phyloP scores from a whole-genome alignment of 2,329 filamentous ascomycete species.

The Lecanicillium sp. region DNA sequence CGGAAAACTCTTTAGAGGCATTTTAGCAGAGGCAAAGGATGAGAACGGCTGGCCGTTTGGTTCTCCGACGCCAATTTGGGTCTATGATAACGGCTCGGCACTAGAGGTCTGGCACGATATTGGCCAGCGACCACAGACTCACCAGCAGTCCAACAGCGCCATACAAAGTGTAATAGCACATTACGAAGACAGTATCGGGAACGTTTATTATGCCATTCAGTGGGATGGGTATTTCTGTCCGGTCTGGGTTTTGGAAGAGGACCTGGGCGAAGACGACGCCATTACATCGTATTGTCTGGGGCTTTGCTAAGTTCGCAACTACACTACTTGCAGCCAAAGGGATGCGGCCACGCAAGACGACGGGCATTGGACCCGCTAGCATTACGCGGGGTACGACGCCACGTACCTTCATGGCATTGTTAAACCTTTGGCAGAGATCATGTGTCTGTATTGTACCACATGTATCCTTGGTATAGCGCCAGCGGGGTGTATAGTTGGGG shows the following conservation, averaged over 20 bases:
- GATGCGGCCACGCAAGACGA: no score
- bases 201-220: not conserved
- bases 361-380: no score
- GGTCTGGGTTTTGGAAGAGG: not conserved
- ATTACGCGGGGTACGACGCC: no score
- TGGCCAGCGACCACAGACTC: not conserved
- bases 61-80: not conserved
- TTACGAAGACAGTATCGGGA: not conserved
- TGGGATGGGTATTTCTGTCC: not conserved
- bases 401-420: no score
- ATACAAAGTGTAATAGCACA: not conserved
- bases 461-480: no score
- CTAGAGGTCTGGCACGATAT: constrained; percentile 1
- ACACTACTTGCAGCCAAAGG: no score
- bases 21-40: not conserved
- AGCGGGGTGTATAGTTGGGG: no score
- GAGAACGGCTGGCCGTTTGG: not conserved
- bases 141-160: not conserved
- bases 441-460: no score
- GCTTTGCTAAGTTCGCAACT: no score
- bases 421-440: no score
- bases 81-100: not conserved
- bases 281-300: no score
- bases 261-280: no score
- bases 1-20: not conserved